These are phyloP conservation scores for Boeremia exigua DNA, from an alignment of 2,329 filamentous ascomycete genomes.

Conservation along the genomic window DNA sequence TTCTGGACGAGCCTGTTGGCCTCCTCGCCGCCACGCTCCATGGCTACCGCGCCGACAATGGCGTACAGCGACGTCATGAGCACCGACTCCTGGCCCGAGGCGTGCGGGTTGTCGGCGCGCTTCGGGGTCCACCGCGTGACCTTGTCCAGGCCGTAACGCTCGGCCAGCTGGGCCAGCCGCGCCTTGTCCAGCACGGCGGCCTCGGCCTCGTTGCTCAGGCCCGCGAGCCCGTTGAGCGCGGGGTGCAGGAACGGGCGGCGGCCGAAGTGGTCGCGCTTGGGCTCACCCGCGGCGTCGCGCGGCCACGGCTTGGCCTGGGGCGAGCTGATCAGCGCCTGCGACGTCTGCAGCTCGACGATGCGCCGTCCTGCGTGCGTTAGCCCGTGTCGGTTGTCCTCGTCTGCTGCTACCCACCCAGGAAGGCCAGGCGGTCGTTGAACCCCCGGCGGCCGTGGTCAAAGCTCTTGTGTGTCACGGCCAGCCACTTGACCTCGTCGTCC, in stretches of 20 bases:
- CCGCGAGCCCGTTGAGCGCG: constrained; percentile 74
- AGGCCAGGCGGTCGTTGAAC: constrained; percentile 93
- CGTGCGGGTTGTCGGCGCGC: constrained; percentile 70
- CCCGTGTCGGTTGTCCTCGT: too few species aligned
- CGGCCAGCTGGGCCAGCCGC: constrained; percentile 71
- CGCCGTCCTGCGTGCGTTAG: constrained; percentile 61
- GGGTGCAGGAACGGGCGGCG: constrained; percentile 73
- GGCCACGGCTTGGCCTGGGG: constrained; percentile 45
- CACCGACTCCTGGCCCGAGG: constrained; percentile 77
- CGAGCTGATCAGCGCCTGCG: constrained; percentile 64
- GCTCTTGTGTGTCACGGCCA: constrained; percentile 96
- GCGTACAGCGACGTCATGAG: constrained; percentile 81
- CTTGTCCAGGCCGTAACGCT: constrained; percentile 71
- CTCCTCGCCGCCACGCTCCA: constrained; percentile 82
- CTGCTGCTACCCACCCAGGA: constrained; percentile 79
- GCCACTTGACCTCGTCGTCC: constrained; percentile 92
- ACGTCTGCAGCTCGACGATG: constrained; percentile 69
- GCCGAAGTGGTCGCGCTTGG: constrained; percentile 47
- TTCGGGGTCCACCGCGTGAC: constrained; percentile 90
- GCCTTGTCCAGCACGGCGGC: constrained; percentile 67
- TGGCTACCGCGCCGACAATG: constrained; percentile 84
- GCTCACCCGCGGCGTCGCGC: constrained; percentile 23
- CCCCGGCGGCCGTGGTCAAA: constrained; percentile 94
- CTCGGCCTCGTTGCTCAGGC: constrained; percentile 68
- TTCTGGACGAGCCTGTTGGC: constrained; percentile 78